Evolutionary conservation across 2,329 filamentous ascomycete genomes (phyloP), one percentile per base, ranked within the genome.

Genomic region (Verticillium longisporum): DNA sequence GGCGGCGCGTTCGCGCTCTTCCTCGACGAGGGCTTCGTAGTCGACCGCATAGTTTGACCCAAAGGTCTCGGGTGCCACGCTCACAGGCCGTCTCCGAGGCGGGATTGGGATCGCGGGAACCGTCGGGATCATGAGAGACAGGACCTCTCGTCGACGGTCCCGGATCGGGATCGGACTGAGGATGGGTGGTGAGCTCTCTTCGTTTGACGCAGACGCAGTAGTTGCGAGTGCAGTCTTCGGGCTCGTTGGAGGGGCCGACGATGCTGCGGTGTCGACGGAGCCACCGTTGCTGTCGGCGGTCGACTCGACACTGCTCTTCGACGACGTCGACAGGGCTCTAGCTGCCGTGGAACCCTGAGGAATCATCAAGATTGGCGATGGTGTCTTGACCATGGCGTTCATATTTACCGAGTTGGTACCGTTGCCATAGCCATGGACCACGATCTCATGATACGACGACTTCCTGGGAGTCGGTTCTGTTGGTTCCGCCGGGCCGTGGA

Each of bases 401-500:
- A 72, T 54, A 21, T 64, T 71, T 3, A 76, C 74, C 1, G 71
- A 66, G 38, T 80, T 80, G 2, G 77, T 82, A 1, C 80, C 81
- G 57, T 84, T 84, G 10, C 82, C 82, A 61, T 85, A 84, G 0
- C 81, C 80, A 4, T 78, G 75, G 6, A 84, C 75, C 0, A 83
- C 71, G 33, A 84, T 83, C 66, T 85, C 82, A 59, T 80, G 78
- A 61, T 80, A 78, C 15, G 76, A 72, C 1, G 57, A 55, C 9
- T 63, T 63, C 14, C 58, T 61, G 1, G 55, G 37, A 4, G 26
- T 56, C 9, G 63, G 63, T 3, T 33, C 37, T 18, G 58, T 61
- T 6, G 61, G 36, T 7, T 59, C 59, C 5, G n/a, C 41, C 4
- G 18, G 10, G 59, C 62, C 34, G 59, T 21, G 41, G 54, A 32